phyloP scores from a whole-genome alignment of 768 basidiomycete species.

The Russula sp. region DNA sequence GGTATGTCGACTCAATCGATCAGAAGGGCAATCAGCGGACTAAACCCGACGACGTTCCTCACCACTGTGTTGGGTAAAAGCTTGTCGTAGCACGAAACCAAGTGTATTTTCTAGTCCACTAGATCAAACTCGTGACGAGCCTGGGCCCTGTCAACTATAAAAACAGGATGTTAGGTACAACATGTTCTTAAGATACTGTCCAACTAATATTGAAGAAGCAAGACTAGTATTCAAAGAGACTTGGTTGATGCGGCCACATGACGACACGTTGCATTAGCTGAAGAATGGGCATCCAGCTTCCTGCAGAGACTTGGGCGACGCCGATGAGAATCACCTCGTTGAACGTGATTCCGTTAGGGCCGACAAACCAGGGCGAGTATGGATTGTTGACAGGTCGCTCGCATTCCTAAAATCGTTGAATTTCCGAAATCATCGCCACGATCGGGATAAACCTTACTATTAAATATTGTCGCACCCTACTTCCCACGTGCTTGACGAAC shows the following conservation, averaged over 20 bases:
- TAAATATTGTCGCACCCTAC: constrained; percentile 9
- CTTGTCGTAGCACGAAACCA: neutral
- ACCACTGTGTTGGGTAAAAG: neutral
- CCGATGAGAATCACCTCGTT: constrained; percentile 20
- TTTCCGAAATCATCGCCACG: constrained; percentile 1
- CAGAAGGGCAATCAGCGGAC: neutral
- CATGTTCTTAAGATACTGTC: neutral
- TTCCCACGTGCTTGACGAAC: constrained; percentile 15
- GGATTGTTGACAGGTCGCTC: neutral
- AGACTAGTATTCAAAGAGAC: neutral
- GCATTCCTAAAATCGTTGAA: constrained; percentile 5
- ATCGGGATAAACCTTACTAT: neutral
- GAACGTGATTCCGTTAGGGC: neutral
- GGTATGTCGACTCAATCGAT: neutral
- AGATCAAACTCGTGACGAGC: no score
- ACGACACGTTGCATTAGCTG: neutral
- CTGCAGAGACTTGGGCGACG: constrained; percentile 18
- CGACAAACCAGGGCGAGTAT: constrained; percentile 1
- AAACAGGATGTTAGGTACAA: no score
- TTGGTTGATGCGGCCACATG: neutral
- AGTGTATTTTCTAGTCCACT: no score
- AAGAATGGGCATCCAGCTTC: constrained; percentile 9
- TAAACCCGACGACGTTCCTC: neutral
- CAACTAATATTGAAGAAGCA: neutral
- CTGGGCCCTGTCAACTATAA: no score